Base-by-base conservation (phyloP, 371 early-diverging fungal genomes). In the Coemansia sp. region DNA sequence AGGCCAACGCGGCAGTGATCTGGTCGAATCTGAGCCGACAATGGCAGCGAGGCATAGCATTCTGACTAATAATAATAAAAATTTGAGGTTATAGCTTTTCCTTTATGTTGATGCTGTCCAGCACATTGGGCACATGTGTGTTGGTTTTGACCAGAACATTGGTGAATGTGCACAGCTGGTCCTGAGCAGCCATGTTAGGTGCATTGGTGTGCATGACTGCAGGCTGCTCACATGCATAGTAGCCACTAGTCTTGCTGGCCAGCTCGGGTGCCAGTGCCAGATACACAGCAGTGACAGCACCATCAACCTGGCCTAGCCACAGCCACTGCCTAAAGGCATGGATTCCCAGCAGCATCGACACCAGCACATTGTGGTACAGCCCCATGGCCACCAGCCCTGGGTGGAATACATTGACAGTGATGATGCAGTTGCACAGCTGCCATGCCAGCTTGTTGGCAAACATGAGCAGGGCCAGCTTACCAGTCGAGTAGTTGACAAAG, bases 121-220 rank as follows among this genome's bases (percentile, higher is more conserved):
- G 59, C 7, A 72, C 8, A 13, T 45, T 40, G 3, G 68, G 61
- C 2, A 63, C 55, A 38, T 72, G 73, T 2, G 68, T 72, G 57
- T 71, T 76, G 1, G 67, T 39, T 6, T 68, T 52, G n/a, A 77
- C 60, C 26, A 77, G 51, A 11, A 65, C 51, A 3, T 78, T 74
- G 4, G 79, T 79, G 53, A 74, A 79, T 16, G 63, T 49, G 55
- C 69, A 69, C 40, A 79, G 35, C 8, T 61, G 58, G 16, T 79
- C 70, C 52, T 74, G 75, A 2, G 50, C 63, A 0, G 52, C 51
- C 13, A 32, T 11, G 41, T 56, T 40, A 3, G 14, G 10, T 1
- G 74, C 74, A 20, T 64, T 65, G 1, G 68, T 68, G 6, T 63
- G 73, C 35, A 60, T 42, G 5, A 49, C 55, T 1, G 73, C 49